Evolutionary conservation across 2,329 filamentous ascomycete genomes (phyloP).

Genomic region (Aspergillus udagawae): DNA sequence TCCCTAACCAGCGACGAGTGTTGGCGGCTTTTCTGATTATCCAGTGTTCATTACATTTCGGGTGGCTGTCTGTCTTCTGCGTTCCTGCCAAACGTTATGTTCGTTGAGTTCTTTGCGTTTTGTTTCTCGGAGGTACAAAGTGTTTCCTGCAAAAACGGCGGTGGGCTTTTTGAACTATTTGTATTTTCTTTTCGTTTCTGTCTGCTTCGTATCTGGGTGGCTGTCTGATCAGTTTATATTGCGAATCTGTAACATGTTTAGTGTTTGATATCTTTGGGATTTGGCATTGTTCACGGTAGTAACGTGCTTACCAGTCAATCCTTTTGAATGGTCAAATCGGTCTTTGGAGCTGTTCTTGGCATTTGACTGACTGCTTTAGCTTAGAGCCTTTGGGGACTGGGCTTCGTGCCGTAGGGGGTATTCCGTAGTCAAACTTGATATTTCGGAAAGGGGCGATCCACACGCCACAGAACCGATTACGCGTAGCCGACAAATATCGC

Average conservation of each 20-base stretch:
- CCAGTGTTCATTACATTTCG: constrained; percentile 16
- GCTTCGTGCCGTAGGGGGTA: too few species aligned
- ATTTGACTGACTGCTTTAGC: neutral
- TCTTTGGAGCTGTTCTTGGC: neutral
- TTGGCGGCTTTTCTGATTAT: constrained; percentile 5
- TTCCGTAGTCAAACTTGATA: too few species aligned
- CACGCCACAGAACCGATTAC: too few species aligned
- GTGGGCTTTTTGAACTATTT: constrained; percentile 10
- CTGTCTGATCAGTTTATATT: constrained; percentile 35
- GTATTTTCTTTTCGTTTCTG: constrained; percentile 6
- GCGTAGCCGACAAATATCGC: too few species aligned
- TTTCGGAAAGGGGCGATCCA: too few species aligned
- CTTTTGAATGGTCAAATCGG: neutral
- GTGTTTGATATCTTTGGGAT: constrained; percentile 2
- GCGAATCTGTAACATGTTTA: constrained; percentile 1
- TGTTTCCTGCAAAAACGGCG: constrained; percentile 5
- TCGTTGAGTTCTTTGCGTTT: constrained; percentile 1
- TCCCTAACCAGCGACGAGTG: neutral
- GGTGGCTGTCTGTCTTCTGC: constrained; percentile 24
- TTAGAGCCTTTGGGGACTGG: too few species aligned
- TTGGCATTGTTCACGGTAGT: constrained; percentile 9
- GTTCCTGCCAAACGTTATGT: neutral
- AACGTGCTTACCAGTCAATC: neutral
- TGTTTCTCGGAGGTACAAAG: neutral
- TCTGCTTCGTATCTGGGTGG: constrained; percentile 30